These are phyloP conservation scores for Gossypioides kirkii DNA, from an alignment of 345 rosid species.

Conservation along the genomic window DNA sequence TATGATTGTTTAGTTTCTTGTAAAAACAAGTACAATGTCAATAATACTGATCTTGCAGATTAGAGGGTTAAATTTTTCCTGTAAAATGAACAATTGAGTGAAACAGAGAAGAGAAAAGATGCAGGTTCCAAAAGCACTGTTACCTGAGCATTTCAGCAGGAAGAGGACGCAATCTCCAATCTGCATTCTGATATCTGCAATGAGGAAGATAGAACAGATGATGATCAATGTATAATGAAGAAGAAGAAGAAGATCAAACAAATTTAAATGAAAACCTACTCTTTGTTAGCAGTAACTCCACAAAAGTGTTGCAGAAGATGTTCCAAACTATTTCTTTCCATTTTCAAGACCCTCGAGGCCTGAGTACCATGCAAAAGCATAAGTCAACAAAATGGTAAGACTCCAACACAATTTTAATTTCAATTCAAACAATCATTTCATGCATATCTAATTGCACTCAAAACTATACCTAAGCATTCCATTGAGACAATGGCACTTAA, in stretches of 20 bases:
- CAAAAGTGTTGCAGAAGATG: constrained; percentile 68
- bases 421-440: not conserved
- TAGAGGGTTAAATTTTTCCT: not conserved
- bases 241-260: constrained; percentile 11
- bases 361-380: constrained; percentile 22
- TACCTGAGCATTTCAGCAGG: constrained; percentile 82
- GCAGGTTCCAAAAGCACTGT: not conserved
- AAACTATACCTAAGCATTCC: not conserved
- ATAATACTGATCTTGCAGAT: not conserved
- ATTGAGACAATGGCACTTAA: not conserved
- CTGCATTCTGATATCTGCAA: constrained; percentile 92
- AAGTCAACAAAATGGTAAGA: not conserved
- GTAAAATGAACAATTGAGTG: not conserved
- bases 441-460: not conserved
- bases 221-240: not conserved
- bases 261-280: constrained; percentile 39
- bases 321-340: constrained; percentile 90
- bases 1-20: not conserved
- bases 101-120: not conserved
- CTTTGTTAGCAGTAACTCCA: constrained; percentile 80
- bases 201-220: constrained; percentile 9
- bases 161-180: constrained; percentile 96
- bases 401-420: not conserved
- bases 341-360: constrained; percentile 87
- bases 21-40: not conserved